A percentile compares a stretch with the other conserved stretches of the same genome.
phyloP scores from a whole-genome alignment of 2,329 filamentous ascomycete species.

The Phialophora macrospora region DNA sequence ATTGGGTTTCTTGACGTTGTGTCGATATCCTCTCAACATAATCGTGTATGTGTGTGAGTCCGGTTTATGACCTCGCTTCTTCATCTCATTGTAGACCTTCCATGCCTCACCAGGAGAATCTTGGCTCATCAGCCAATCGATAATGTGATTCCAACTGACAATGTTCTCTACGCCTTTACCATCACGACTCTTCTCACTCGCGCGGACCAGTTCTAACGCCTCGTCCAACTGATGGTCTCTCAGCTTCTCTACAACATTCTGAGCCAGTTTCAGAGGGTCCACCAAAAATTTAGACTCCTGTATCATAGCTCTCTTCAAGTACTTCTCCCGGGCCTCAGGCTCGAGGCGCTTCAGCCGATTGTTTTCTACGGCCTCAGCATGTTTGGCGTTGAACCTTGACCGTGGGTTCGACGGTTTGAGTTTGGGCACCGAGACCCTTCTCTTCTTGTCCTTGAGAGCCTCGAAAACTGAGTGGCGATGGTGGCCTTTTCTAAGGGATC shows the following conservation, averaged over 20 bases:
- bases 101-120: slow-evolving; percentile 68
- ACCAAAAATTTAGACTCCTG: slow-evolving; percentile 31
- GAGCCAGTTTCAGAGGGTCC: slow-evolving; percentile 74
- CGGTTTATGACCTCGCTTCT: slow-evolving; percentile 82
- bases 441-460: slow-evolving; percentile 20
- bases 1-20: slow-evolving; percentile 60
- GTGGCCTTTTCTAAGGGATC: slow-evolving; percentile 36
- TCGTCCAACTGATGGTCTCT: slow-evolving; percentile 65
- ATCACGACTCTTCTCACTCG: slow-evolving; percentile 28
- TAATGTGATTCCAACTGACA: slow-evolving; percentile 87
- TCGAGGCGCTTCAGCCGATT: slow-evolving; percentile 29
- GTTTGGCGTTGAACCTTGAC: slow-evolving; percentile 20
- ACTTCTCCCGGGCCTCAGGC: slow-evolving; percentile 14
- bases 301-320: slow-evolving; percentile 25
- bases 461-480: slow-evolving; percentile 31
- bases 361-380: slow-evolving; percentile 31
- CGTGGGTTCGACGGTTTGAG: slow-evolving; percentile 17
- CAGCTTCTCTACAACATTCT: slow-evolving; percentile 68
- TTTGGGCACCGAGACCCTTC: slow-evolving; percentile 9
- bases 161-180: slow-evolving; percentile 61
- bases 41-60: slow-evolving; percentile 83
- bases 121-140: slow-evolving; percentile 70
- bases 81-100: slow-evolving; percentile 98
- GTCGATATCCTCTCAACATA: slow-evolving; percentile 75
- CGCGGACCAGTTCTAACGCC: slow-evolving; percentile 69